Evolutionary conservation across 148 eudicot species (phyloP), one percentile per base, ranked within the genome.

Genomic region (Vaccinium macrocarpon): DNA sequence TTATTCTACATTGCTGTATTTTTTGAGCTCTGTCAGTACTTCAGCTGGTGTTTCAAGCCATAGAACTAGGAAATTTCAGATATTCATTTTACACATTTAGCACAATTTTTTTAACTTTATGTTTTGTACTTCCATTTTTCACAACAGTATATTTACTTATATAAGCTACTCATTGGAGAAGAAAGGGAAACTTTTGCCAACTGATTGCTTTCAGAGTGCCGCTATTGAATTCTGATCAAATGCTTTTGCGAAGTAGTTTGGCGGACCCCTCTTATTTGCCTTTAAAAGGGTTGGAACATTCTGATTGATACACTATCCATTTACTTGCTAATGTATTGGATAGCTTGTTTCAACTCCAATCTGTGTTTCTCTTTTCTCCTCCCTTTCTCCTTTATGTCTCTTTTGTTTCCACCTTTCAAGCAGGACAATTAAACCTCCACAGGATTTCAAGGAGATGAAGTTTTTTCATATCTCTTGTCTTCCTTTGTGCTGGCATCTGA

Each of bases 341-440:
- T 23, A 38, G 77, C n/a, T 42, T 73, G 77, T 73, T 38, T 42
- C 42, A 4, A 19, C 19, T 42, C 19, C 48, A 16, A 73, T 21
- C 51, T 2, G 48, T 72, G 42, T 38, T 38, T 73, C n/a, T 8
- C 48, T 42, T 72, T 66, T 72, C 76, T 32, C 48, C 19, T 3
- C 19, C 76, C 16, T 9, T 50, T 50, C 18, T 23, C 27, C 29
- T 75, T 46, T 46, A 18, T 46, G 53, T 4, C 78, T 75, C 52
- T 76, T 76, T 76, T 49, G 56, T 48, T 76, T 49, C 79, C 56
- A 32, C 79, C 56, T 76, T 76, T 56, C 29, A 4, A 49, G 35
- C 15, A 48, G 29, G 13, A 49, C 52, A 9, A 15, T 32, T 48
- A 75, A 48, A 48, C 7, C 55, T 46, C 29, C 27, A 48, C 27